phyloP scores from a whole-genome alignment of 208 protist genomes.

The Wallacemonas sp. region DNA sequence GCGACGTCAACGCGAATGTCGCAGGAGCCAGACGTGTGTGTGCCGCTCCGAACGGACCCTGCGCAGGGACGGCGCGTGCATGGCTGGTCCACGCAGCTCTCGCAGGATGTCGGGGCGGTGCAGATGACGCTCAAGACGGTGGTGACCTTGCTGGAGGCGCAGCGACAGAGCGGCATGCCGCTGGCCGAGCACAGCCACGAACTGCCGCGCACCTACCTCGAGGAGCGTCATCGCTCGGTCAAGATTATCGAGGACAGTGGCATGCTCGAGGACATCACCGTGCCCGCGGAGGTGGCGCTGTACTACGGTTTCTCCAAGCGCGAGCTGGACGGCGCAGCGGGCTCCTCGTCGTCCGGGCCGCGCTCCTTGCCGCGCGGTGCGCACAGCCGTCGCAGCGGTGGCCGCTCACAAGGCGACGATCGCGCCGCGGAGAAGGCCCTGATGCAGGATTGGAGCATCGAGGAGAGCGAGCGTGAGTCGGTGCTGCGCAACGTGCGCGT shows the following conservation, averaged over 20 bases:
- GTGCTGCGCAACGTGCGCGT: conserved; percentile 59
- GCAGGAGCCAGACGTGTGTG: background rate
- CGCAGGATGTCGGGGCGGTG: conserved; percentile 50
- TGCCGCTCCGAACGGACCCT: conserved; percentile 32
- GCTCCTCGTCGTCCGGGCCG: conserved; percentile 3
- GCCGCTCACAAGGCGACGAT: background rate
- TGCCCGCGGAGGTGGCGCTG: conserved; percentile 64
- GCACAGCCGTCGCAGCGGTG: background rate
- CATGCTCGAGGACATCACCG: conserved; percentile 73
- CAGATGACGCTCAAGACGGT: conserved; percentile 65
- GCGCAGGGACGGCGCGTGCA: conserved; percentile 29
- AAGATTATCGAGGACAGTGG: conserved; percentile 63
- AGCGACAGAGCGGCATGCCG: conserved; percentile 29
- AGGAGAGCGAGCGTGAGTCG: conserved; percentile 38
- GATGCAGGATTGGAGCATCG: conserved; percentile 4
- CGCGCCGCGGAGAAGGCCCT: background rate
- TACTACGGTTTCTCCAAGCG: conserved; percentile 55
- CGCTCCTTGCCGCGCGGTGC: conserved; percentile 13
- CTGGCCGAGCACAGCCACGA: conserved; percentile 34
- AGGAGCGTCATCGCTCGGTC: conserved; percentile 65
- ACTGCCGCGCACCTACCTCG: conserved; percentile 41
- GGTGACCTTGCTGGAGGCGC: conserved; percentile 59
- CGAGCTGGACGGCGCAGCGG: conserved; percentile 49
- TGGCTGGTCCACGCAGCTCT: conserved; percentile 50
- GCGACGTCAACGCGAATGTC: background rate